phyloP scores from a whole-genome alignment of 352 stramenopile genomes.

The Pythium rhizo-oryzae region DNA sequence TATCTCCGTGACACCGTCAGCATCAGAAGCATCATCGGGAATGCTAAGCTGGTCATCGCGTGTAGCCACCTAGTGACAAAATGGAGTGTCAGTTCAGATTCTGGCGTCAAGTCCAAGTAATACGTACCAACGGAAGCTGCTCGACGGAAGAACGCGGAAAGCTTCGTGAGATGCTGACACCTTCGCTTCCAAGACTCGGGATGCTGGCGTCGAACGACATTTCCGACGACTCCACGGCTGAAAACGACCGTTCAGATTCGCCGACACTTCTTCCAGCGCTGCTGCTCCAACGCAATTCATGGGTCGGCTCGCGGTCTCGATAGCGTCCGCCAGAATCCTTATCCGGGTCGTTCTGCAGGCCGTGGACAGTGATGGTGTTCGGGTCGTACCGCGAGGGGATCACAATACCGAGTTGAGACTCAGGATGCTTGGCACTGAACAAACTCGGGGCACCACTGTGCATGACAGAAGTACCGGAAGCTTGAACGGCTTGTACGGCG shows the following conservation, averaged over 20 bases:
- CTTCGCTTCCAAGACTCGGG: conserved; percentile 41
- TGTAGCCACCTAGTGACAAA: neutral
- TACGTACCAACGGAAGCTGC: conserved; percentile 12
- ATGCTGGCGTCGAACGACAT: conserved; percentile 47
- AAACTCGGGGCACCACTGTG: conserved; percentile 7
- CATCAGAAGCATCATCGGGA: neutral
- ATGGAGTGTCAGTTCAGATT: neutral
- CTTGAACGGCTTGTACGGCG: neutral
- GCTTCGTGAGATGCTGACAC: conserved; percentile 9
- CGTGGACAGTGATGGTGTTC: neutral
- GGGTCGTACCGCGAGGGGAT: conserved; percentile 23
- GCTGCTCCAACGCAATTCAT: conserved; percentile 14
- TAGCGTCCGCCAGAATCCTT: conserved; percentile 1
- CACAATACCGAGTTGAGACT: conserved; percentile 24
- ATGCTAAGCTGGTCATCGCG: neutral
- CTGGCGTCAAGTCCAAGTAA: neutral
- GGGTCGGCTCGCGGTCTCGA: neutral
- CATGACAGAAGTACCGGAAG: conserved; percentile 1
- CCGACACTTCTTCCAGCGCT: conserved; percentile 1
- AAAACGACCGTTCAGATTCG: conserved; percentile 23
- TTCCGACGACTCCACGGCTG: conserved; percentile 42
- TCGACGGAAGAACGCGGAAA: conserved; percentile 12
- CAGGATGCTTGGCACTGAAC: conserved; percentile 17
- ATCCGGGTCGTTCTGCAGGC: neutral
- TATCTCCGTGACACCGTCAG: conserved; percentile 5